Conservation (phyloP, 2,329 filamentous ascomycete genomes). For the Dothideomycetes sp. region DNA sequence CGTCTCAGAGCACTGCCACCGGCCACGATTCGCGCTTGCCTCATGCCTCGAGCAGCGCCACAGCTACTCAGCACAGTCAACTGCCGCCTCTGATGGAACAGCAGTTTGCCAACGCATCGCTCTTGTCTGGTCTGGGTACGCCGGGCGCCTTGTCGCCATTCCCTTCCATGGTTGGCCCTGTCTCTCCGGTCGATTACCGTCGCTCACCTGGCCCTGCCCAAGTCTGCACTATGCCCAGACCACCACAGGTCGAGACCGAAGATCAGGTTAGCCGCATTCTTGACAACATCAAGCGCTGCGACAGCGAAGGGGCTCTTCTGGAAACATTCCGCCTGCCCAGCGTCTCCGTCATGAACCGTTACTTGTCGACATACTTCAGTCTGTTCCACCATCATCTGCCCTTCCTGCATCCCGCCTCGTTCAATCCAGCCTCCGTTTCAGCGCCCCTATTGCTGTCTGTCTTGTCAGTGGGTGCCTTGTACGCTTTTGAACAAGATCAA, state of each 20-base stretch:
- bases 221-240: slow-evolving; percentile 54
- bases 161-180: slow-evolving; percentile 56
- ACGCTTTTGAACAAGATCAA: slow-evolving; percentile 94
- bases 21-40: slow-evolving; percentile 55
- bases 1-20: slow-evolving; percentile 42
- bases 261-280: slow-evolving; percentile 78
- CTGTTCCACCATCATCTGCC: slow-evolving; percentile 95
- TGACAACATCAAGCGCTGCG: slow-evolving; percentile 73
- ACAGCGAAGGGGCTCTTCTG: slow-evolving; percentile 72
- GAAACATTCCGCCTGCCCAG: slow-evolving; percentile 84
- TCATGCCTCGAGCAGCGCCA: slow-evolving; percentile 5
- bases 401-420: slow-evolving; percentile 88
- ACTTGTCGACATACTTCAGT: slow-evolving; percentile 91
- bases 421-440: slow-evolving; percentile 69
- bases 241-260: slow-evolving; percentile 74
- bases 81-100: slow-evolving; percentile 59
- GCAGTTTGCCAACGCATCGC: slow-evolving; percentile 59
- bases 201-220: slow-evolving; percentile 61
- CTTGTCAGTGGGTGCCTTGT: slow-evolving; percentile 88
- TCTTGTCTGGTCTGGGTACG: slow-evolving; percentile 60
- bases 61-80: slow-evolving; percentile 37
- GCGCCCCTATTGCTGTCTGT: slow-evolving; percentile 80
- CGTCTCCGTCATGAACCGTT: slow-evolving; percentile 74
- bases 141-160: slow-evolving; percentile 67
- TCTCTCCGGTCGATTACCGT: slow-evolving; percentile 59